Evolutionary conservation across 176 grass and related monocot genomes (phyloP), one percentile per base, ranked within the genome.

Genomic region (Aegilops sharonensis): DNA sequence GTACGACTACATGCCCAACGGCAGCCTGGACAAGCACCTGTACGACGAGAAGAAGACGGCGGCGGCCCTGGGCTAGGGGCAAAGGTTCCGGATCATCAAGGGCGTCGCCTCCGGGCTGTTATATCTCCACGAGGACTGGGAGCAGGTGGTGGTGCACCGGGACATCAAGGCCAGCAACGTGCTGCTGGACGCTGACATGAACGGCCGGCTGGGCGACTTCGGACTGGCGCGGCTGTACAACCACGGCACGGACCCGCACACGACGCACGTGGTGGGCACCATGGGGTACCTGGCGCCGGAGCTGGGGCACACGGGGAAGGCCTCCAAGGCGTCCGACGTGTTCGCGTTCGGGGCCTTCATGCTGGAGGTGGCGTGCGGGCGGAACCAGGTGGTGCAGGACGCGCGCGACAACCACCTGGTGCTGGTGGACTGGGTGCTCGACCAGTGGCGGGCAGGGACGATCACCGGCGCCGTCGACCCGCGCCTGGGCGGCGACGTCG

Each of bases 91-190:
- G n/a, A 74, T 87, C 84, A 25, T 92, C 84, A 83, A 23, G 82
- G 92, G 87, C 24, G 90, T 94, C 10, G 90, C 92, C 3, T 87
- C 88, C 0, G 92, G 92, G 11, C 89, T 97, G 40, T 84, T 91
- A 21, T 94, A 97, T 84, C 89, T 97, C 1, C 95, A 97, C 78
- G 92, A 94, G 81, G 95, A 90, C 83, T 97, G 92, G 95, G 95
- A 94, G 80, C 68, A 94, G 81, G 88, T 97, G 84, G 95, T 97
- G 74, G 82, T 97, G 73, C 95, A 98, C 82, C 86, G 96, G 20
- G 96, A 98, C 90, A 84, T 98, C 84, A 98, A 98, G 81, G 88
- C 90, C 39, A 95, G 93, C 63, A 98, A 95, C 66, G 90, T 98
- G 50, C 88, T 98, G 24, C 93, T 98, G 4, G 96, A 98, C 77